These are phyloP conservation scores for Orbilia oligospora DNA, from an alignment of 2,329 filamentous ascomycete species.

Conservation along the genomic window DNA sequence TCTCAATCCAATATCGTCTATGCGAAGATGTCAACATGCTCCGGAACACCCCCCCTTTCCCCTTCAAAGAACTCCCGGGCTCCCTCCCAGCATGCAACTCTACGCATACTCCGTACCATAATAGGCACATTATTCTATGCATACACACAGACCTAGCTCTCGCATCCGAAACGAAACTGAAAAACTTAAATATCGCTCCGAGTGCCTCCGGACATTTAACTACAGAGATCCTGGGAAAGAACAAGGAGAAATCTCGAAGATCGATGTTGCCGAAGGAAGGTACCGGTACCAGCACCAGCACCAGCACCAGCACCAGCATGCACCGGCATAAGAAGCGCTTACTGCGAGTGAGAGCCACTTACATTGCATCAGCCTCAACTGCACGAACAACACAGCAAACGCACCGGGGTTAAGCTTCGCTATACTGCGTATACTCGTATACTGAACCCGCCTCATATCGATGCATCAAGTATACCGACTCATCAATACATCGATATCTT, in stretches of 20 bases:
- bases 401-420: conserved; percentile 2
- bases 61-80: conserved; percentile 50
- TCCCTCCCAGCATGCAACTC: conserved; percentile 46
- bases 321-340: conserved; percentile 20
- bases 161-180: conserved; percentile 39
- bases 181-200: conserved; percentile 38
- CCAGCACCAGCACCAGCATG: no score
- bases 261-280: background rate
- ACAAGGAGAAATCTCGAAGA: conserved; percentile 1
- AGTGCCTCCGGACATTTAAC: conserved; percentile 47
- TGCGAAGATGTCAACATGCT: conserved; percentile 10
- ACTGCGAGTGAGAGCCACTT: conserved; percentile 17
- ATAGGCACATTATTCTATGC: conserved; percentile 25
- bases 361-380: conserved; percentile 40
- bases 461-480: background rate
- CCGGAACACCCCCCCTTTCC: conserved; percentile 1
- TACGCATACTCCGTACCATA: background rate
- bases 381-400: conserved; percentile 58
- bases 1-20: conserved; percentile 19
- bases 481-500: conserved; percentile 22
- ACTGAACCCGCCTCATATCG: conserved; percentile 13
- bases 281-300: conserved; percentile 46
- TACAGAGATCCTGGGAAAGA: conserved; percentile 5
- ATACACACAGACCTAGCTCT: conserved; percentile 54
- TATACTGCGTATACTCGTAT: background rate